These are phyloP conservation scores for Trichothecium sympodiale DNA, from an alignment of 2,329 filamentous ascomycete species.

Conservation along the genomic window DNA sequence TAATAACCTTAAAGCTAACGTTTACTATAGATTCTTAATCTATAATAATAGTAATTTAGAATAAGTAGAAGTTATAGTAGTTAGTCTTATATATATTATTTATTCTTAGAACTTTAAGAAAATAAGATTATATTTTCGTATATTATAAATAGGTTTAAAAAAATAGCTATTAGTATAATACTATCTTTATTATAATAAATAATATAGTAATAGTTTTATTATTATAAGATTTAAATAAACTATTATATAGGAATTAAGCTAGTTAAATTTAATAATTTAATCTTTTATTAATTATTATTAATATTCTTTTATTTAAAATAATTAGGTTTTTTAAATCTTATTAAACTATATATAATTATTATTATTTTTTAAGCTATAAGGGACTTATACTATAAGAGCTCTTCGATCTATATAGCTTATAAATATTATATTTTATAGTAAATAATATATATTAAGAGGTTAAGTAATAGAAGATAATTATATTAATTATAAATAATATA, in stretches of 20 bases:
- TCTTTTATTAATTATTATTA: neutral
- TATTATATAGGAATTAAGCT: too few relatives aligned
- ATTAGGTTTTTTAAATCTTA: neutral
- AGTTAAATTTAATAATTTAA: too few relatives aligned
- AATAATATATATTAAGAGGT: neutral
- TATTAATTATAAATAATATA: too few relatives aligned
- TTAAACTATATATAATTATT: neutral
- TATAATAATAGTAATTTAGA: too few relatives aligned
- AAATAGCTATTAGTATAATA: neutral
- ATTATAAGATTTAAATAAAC: neutral
- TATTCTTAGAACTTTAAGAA: too few relatives aligned
- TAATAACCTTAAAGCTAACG: too few relatives aligned
- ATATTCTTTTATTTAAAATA: neutral
- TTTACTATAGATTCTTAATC: too few relatives aligned
- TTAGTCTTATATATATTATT: too few relatives aligned
- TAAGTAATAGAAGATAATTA: too few relatives aligned
- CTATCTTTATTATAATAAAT: neutral
- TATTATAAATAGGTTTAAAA: neutral
- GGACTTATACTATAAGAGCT: neutral
- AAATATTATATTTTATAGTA: neutral
- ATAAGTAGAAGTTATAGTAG: too few relatives aligned
- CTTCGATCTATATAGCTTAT: slow-evolving; percentile 5
- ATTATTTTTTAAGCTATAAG: neutral
- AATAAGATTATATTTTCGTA: too few relatives aligned
- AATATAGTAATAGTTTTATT: neutral